phyloP scores from a whole-genome alignment of 441 rosid genomes.

The Pelargonium australe region DNA sequence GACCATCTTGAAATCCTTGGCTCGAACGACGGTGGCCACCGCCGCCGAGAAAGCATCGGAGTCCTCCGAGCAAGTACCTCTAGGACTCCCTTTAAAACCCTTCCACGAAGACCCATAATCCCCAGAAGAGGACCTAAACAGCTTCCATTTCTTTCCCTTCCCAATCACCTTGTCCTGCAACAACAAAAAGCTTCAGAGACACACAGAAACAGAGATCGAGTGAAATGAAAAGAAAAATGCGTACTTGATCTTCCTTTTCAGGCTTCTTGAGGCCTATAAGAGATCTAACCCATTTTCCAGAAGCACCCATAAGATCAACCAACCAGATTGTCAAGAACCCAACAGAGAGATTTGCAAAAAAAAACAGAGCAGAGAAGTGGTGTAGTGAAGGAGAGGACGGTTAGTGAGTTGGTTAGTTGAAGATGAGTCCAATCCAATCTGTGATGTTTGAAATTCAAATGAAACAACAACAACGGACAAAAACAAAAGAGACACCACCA shows the following conservation, averaged over 20 bases:
- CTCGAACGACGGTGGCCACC: conserved; percentile 76
- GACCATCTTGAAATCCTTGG: conserved; percentile 73
- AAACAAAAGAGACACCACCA: too few relatives aligned
- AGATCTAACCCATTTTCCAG: conserved; percentile 92
- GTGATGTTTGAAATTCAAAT: too few relatives aligned
- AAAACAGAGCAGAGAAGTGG: too few relatives aligned
- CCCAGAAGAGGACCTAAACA: conserved; percentile 69
- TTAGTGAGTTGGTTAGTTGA: too few relatives aligned
- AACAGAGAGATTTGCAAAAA: too few relatives aligned
- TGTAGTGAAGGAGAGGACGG: too few relatives aligned
- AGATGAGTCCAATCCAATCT: too few relatives aligned
- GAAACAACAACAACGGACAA: too few relatives aligned
- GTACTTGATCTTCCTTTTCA: conserved; percentile 56
- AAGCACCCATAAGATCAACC: conserved; percentile 44
- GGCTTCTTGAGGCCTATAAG: conserved; percentile 61
- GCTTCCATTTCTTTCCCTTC: conserved; percentile 76
- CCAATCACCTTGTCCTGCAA: conserved; percentile 41
- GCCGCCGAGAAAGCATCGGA: conserved; percentile 66
- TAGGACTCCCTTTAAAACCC: conserved; percentile 45
- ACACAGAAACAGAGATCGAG: neutral
- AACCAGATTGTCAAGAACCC: too few relatives aligned
- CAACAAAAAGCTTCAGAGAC: neutral
- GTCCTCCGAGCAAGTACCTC: conserved; percentile 37
- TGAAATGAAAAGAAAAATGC: conserved; percentile 10
- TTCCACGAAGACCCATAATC: conserved; percentile 50